Evolutionary conservation across 2,329 filamentous ascomycete genomes (phyloP), one percentile per base, ranked within the genome.

Genomic region (Ceratocystis papillata): DNA sequence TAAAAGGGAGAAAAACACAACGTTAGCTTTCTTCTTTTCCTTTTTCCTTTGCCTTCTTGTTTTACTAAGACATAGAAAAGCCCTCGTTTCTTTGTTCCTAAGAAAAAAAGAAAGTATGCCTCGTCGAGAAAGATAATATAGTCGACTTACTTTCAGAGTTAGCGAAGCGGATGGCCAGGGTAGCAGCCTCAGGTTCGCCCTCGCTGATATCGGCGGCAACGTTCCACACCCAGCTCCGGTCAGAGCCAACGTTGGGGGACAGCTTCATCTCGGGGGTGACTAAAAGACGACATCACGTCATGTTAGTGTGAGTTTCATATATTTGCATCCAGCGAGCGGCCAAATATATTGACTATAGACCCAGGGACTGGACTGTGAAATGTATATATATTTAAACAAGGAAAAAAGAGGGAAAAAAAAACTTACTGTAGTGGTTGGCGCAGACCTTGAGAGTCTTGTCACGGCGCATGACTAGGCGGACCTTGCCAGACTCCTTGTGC

Each of bases 401-500:
- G 8, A n/a, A 20, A 28, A n/a, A 2, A 33, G 25, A 33, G n/a
- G 10, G 28, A 37, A 22, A 22, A 57, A 57, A 20, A 1, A 30
- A 80, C 88, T 74, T 87, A 96, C 92, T 87, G 80, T 99, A 99
- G 84, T 99, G 94, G 83, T 99, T 99, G 76, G 94, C 94, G 87
- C 94, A 99, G 79, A 99, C 94, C 85, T 99, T 99, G 80, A 97
- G 86, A 69, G 94, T 99, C 90, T 97, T 97, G 83, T 99, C 94
- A 76, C 94, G 86, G 77, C 94, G 89, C 94, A 99, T 99, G 72
- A 99, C 94, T 73, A 99, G 82, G 73, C 94, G 87, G 68, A 92
- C 96, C 87, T 97, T 97, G 79, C 88, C 86, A 77, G 96, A 96
- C 82, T 96, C 92, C 84, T 91, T 94, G 83, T 99, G 94, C 87